Evolutionary conservation across 2,329 filamentous ascomycete genomes (phyloP), one percentile per base, ranked within the genome.

Genomic region (Colletotrichum tropicicola): DNA sequence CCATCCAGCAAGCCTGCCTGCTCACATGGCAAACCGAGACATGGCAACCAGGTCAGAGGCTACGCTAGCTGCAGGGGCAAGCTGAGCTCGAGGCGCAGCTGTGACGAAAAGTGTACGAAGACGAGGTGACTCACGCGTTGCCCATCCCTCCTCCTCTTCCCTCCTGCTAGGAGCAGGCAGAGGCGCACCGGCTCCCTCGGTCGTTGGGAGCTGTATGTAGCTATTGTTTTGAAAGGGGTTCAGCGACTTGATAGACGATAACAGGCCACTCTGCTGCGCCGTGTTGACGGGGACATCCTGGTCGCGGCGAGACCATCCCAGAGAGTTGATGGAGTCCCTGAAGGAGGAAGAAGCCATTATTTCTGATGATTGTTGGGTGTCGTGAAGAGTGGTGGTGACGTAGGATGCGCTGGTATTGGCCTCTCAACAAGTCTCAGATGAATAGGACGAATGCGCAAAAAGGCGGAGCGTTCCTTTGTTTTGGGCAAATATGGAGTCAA

Each of bases 111-210:
- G 59, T 61, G 65, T 35, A 55, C 52, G 6, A 56, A 60, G 67
- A 65, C 61, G 57, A 49, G 37, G 68, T 72, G 71, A 88, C 96
- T 95, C 88, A 99, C 96, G 84, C 74, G 92, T 91, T 88, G 98
- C 94, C 89, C 92, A 98, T 69, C 91, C 92, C 80, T 98, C 96
- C 76, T 98, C 95, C 79, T 98, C 96, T 75, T 98, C 94, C 72
- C 94, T 89, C 73, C 94, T 87, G 75, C 79, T 92, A 67, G 93
- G 89, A 66, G 94, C 94, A 55, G 95, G 95, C 52, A 98, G 82
- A 69, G 94, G 94, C 69, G 95, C 94, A 51, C 93, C 94, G 35
- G 92, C 85, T 70, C 87, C 86, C 76, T 97, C 94, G 71, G 90
- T 90, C 54, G 93, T 96, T 60, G 96, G 95, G 52, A 99, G 89